Conservation (phyloP, 1,284 basidiomycete species). For the Melampsora medusae region DNA sequence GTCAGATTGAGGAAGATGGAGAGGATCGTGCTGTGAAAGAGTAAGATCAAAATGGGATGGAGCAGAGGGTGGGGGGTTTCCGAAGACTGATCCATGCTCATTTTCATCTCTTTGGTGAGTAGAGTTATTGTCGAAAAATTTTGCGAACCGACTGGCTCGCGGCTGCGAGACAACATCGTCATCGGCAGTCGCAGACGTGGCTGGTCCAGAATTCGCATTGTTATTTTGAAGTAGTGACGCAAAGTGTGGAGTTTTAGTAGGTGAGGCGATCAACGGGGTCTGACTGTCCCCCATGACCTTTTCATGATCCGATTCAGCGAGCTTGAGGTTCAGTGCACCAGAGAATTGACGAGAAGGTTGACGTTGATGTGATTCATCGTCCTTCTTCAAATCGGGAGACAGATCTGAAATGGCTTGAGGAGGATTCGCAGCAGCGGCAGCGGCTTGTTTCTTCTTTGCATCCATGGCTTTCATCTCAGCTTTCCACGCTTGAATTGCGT, state of each 20-base stretch:
- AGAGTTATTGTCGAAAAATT: constrained; percentile 38
- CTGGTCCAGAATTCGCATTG: neutral
- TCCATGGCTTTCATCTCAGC: constrained; percentile 45
- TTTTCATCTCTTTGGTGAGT: constrained; percentile 29
- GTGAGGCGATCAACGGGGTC: neutral
- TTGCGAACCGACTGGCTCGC: constrained; percentile 39
- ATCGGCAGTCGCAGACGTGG: neutral
- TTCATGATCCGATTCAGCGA: neutral
- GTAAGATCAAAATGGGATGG: neutral
- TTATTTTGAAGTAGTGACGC: neutral
- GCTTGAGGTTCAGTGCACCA: neutral
- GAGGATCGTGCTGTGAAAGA: constrained; percentile 1
- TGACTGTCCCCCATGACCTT: neutral
- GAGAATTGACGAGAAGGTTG: neutral
- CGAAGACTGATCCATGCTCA: neutral
- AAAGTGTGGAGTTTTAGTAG: neutral
- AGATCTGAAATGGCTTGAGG: neutral
- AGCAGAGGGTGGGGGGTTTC: constrained; percentile 16
- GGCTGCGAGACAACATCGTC: constrained; percentile 15
- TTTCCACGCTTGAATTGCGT: constrained; percentile 44
- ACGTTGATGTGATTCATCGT: neutral
- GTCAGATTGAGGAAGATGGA: neutral
- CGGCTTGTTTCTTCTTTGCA: constrained; percentile 34
- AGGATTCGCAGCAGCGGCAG: constrained; percentile 14
- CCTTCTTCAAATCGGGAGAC: neutral